These are phyloP conservation scores for Alloascoidea hylecoeti DNA, from an alignment of 805 yeast species.

Conservation along the genomic window DNA sequence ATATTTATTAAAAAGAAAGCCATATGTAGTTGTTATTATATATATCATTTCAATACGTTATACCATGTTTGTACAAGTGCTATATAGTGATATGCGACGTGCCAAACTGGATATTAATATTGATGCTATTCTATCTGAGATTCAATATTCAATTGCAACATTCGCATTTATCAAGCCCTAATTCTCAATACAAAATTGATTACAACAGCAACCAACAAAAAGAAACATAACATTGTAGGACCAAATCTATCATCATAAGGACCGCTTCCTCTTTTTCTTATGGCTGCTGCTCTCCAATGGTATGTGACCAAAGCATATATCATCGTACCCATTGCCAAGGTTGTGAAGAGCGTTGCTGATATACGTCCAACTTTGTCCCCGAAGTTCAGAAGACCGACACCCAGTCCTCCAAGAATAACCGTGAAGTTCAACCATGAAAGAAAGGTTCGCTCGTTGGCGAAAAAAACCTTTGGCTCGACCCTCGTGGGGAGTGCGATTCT, in stretches of 20 bases:
- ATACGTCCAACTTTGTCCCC: constrained; percentile 91
- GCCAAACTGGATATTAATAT: too few relatives aligned
- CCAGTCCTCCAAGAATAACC: constrained; percentile 93
- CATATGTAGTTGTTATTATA: too few relatives aligned
- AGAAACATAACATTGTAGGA: constrained; percentile 93
- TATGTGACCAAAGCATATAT: constrained; percentile 87
- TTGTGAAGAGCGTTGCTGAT: constrained; percentile 86
- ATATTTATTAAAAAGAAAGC: too few relatives aligned
- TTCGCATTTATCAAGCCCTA: constrained; percentile 24
- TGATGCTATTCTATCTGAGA: too few relatives aligned
- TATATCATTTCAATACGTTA: too few relatives aligned
- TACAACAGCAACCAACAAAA: constrained; percentile 83
- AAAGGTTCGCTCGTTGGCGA: constrained; percentile 97
- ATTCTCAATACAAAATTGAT: constrained; percentile 84
- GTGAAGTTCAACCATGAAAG: constrained; percentile 98
- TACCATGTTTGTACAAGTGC: too few relatives aligned
- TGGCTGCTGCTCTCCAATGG: constrained; percentile 99
- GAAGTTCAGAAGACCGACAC: constrained; percentile 89
- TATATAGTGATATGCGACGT: too few relatives aligned
- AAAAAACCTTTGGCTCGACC: constrained; percentile 97
- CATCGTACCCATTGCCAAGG: constrained; percentile 97
- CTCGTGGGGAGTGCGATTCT: constrained; percentile 96
- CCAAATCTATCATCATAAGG: constrained; percentile 99
- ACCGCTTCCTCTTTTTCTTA: constrained; percentile 93
- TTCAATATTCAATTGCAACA: too few relatives aligned